A percentile compares a stretch with the other conserved stretches of the same genome.
Conservation (phyloP, 495 filamentous ascomycete species). For the Penicillium robsamsonii region DNA sequence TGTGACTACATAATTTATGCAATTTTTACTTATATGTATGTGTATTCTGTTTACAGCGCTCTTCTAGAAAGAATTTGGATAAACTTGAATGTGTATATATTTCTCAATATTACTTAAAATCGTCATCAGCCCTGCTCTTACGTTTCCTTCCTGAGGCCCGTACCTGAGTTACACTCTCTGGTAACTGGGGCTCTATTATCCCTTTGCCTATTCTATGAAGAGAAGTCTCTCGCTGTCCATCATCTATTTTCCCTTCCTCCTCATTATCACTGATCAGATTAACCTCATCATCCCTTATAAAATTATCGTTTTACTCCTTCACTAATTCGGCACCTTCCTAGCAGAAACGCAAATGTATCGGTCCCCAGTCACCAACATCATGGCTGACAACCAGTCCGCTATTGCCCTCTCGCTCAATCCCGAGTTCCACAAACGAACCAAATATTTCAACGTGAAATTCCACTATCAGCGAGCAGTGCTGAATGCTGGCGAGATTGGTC, state of each 20-base stretch:
- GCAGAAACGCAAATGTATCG: too few relatives aligned
- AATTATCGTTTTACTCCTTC: not conserved
- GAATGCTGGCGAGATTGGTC: constrained; percentile 13
- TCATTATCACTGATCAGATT: constrained; percentile 6
- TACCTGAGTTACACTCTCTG: not conserved
- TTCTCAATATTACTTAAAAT: not conserved
- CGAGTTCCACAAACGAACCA: constrained; percentile 22
- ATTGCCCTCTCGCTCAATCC: too few relatives aligned
- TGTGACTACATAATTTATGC: not conserved
- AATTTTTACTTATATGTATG: not conserved
- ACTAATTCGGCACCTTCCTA: not conserved
- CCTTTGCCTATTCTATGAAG: not conserved
- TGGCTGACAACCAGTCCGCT: too few relatives aligned
- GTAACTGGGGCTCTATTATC: not conserved
- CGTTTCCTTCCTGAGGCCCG: not conserved
- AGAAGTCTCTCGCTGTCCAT: not conserved
- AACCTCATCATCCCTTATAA: not conserved
- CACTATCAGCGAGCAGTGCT: constrained; percentile 20
- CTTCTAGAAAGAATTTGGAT: not conserved
- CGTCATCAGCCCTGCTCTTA: not conserved
- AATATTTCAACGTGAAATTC: constrained; percentile 23
- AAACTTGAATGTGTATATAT: not conserved
- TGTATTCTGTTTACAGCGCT: constrained; percentile 1
- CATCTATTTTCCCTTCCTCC: not conserved
- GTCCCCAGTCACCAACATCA: too few relatives aligned